phyloP scores from a whole-genome alignment of 2,329 filamentous ascomycete species.

The Aspergillus amoenus region DNA sequence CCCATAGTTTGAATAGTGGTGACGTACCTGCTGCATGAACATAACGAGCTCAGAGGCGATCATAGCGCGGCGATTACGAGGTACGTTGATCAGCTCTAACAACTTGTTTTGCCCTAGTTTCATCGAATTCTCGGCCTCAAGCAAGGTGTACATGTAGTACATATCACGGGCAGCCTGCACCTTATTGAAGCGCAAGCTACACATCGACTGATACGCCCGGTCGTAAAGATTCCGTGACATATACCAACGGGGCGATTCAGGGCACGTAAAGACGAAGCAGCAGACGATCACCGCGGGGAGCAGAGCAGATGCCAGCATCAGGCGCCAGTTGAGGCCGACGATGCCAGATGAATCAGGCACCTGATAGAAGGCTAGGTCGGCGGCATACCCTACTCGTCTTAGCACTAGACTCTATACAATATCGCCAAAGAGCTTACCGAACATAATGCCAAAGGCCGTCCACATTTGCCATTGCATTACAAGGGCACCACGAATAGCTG shows the following conservation, averaged over 20 bases:
- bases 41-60: constrained; percentile 63
- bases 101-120: constrained; percentile 51
- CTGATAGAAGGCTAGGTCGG: constrained; percentile 61
- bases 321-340: constrained; percentile 62
- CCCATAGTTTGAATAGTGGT: not conserved
- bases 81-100: constrained; percentile 59
- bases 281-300: constrained; percentile 60
- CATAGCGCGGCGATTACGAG: constrained; percentile 62
- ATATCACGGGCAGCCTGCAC: constrained; percentile 47
- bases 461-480: constrained; percentile 79
- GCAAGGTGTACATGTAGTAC: constrained; percentile 52
- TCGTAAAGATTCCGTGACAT: constrained; percentile 45
- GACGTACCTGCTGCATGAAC: constrained; percentile 62
- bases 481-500: constrained; percentile 68
- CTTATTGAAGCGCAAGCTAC: constrained; percentile 43
- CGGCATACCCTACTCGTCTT: constrained; percentile 48
- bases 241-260: constrained; percentile 52
- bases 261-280: constrained; percentile 63
- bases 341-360: constrained; percentile 54
- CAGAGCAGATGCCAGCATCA: constrained; percentile 69
- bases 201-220: constrained; percentile 44
- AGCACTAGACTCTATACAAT: not conserved
- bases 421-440: constrained; percentile 26
- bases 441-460: constrained; percentile 53
- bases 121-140: constrained; percentile 61